phyloP scores from a whole-genome alignment of 2,329 filamentous ascomycete genomes.

The Diplocarpon rosae region DNA sequence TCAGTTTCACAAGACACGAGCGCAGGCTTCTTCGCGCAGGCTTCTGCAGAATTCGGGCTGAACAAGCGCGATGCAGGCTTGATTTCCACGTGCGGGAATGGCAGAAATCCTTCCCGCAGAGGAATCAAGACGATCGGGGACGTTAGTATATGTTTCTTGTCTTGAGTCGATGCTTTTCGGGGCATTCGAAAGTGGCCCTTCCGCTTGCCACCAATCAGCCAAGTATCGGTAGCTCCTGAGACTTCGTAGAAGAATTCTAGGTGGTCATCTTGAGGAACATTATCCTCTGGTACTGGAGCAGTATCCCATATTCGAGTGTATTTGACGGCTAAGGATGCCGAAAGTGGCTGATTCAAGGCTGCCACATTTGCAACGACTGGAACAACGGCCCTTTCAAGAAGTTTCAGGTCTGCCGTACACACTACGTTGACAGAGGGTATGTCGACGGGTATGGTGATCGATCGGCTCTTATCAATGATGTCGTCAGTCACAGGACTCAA shows the following conservation, averaged over 20 bases:
- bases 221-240: slow-evolving; percentile 59
- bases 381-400: slow-evolving; percentile 32
- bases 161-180: slow-evolving; percentile 31
- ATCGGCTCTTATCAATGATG: slow-evolving; percentile 36
- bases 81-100: slow-evolving; percentile 71
- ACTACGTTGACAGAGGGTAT: slow-evolving; percentile 75
- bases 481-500: slow-evolving; percentile 18
- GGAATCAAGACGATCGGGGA: slow-evolving; percentile 72
- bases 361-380: slow-evolving; percentile 32
- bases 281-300: slow-evolving; percentile 19
- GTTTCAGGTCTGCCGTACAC: slow-evolving; percentile 61
- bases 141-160: slow-evolving; percentile 32
- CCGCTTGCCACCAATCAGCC: slow-evolving; percentile 75
- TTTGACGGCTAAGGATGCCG: slow-evolving; percentile 48
- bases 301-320: slow-evolving; percentile 56
- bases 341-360: slow-evolving; percentile 52
- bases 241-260: slow-evolving; percentile 80
- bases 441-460: slow-evolving; percentile 81
- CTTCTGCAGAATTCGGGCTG: slow-evolving; percentile 8
- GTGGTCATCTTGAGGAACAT: slow-evolving; percentile 25
- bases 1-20: slow-evolving; percentile 63
- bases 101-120: slow-evolving; percentile 63
- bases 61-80: slow-evolving; percentile 39
- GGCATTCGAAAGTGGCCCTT: slow-evolving; percentile 66
- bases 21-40: slow-evolving; percentile 14